These are phyloP conservation scores for Colletotrichum sp. DNA, from an alignment of 2,329 filamentous ascomycete species.

Conservation along the genomic window DNA sequence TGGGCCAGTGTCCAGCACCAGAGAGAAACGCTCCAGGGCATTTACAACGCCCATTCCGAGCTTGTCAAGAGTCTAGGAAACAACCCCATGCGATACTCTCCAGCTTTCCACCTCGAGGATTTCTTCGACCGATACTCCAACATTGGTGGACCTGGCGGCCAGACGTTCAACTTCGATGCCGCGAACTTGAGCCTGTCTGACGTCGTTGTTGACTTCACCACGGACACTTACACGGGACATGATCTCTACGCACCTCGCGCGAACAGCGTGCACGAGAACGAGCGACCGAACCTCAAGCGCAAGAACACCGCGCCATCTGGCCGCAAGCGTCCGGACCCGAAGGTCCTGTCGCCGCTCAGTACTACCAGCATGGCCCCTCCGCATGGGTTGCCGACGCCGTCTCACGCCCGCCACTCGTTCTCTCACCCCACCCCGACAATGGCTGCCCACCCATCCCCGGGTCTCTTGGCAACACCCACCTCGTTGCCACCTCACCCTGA, in stretches of 20 bases:
- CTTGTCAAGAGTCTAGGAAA: constrained; percentile 75
- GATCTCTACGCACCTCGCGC: constrained; percentile 51
- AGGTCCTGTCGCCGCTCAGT: constrained; percentile 38
- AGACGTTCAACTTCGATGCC: constrained; percentile 70
- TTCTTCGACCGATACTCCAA: constrained; percentile 82
- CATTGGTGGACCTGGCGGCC: constrained; percentile 61
- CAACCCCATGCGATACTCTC: constrained; percentile 74
- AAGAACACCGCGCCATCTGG: constrained; percentile 48
- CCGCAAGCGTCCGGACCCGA: constrained; percentile 44
- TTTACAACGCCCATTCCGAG: constrained; percentile 80
- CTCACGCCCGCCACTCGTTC: constrained; percentile 43
- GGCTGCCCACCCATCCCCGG: constrained; percentile 42
- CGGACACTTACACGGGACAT: constrained; percentile 58
- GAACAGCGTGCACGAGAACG: constrained; percentile 30
- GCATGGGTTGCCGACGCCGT: constrained; percentile 32
- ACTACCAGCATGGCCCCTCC: constrained; percentile 32
- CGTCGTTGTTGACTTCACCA: constrained; percentile 63
- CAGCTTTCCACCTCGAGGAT: constrained; percentile 84
- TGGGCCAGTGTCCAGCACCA: constrained; percentile 85
- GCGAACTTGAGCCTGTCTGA: constrained; percentile 77
- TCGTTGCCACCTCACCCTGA: constrained; percentile 41
- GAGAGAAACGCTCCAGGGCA: constrained; percentile 76
- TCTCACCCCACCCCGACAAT: constrained; percentile 30
- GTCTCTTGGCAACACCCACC: constrained; percentile 42
- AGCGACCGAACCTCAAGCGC: constrained; percentile 51